A percentile compares a stretch with the other conserved stretches of the same genome.
These are phyloP conservation scores for Zizania palustris DNA, from an alignment of 202 grass and related monocot genomes.

Conservation along the genomic window DNA sequence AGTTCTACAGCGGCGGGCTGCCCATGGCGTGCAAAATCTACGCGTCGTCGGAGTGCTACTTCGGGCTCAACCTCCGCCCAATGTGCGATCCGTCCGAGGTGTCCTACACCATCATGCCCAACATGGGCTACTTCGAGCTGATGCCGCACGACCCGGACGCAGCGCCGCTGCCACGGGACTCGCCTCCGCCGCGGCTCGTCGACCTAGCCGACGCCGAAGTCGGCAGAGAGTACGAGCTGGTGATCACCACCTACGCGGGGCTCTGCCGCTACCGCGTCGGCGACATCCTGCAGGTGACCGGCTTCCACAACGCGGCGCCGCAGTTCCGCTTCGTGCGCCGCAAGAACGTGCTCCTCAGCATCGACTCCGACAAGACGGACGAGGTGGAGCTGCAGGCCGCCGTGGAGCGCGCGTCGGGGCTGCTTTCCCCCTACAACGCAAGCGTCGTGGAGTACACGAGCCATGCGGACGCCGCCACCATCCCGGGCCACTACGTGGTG, in stretches of 20 bases:
- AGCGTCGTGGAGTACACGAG: constrained; percentile 91
- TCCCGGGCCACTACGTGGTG: constrained; percentile 95
- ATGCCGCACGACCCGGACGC: too few relatives aligned
- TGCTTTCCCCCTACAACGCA: constrained; percentile 48
- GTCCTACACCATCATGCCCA: constrained; percentile 70
- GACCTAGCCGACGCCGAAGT: constrained; percentile 37
- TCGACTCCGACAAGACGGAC: constrained; percentile 72
- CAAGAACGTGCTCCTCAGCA: constrained; percentile 72
- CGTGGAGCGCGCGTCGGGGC: constrained; percentile 52
- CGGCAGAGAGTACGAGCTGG: constrained; percentile 61
- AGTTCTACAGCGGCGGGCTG: constrained; percentile 81
- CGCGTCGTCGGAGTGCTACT: constrained; percentile 62
- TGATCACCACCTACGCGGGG: constrained; percentile 70
- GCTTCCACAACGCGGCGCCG: constrained; percentile 72
- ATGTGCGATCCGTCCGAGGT: constrained; percentile 55
- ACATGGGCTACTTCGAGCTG: constrained; percentile 56
- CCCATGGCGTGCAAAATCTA: constrained; percentile 84
- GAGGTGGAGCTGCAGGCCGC: constrained; percentile 71
- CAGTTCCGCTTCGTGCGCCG: constrained; percentile 75
- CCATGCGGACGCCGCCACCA: constrained; percentile 67
- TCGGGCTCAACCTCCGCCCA: constrained; percentile 53
- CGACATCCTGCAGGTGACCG: constrained; percentile 56
- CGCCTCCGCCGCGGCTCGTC: constrained; percentile 2
- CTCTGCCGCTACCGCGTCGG: constrained; percentile 65
- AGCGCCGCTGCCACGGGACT: too few relatives aligned